phyloP scores from a whole-genome alignment of 164 flowering plant species.

The Annona squamosa region DNA sequence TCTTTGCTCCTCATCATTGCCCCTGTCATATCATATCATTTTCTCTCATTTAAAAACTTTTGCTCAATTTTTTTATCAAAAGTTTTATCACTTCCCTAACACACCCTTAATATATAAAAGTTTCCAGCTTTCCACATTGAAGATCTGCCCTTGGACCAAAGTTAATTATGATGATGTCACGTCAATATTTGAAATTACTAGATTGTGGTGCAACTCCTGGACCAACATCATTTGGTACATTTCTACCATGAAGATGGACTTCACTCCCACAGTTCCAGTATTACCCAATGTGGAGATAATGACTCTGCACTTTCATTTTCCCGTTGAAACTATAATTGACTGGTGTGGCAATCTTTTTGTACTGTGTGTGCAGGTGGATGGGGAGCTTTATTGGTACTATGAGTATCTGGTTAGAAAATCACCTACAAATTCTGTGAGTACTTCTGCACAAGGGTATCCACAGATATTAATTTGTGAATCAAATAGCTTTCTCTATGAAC shows the following conservation, averaged over 20 bases:
- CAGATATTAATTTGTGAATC: no score
- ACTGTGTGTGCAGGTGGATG: constrained; percentile 51
- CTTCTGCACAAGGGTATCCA: not conserved
- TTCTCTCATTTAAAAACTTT: no score
- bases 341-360: not conserved
- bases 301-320: not conserved
- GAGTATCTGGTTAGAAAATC: constrained; percentile 91
- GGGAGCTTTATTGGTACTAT: constrained; percentile 85
- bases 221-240: not conserved
- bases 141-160: no score
- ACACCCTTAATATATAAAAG: no score
- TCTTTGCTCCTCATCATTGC: no score
- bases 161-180: no score
- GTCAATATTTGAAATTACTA: not conserved
- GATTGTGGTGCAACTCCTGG: not conserved
- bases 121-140: no score
- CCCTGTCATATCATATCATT: no score
- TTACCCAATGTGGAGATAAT: not conserved
- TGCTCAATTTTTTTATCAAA: no score
- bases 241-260: not conserved
- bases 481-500: not conserved
- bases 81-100: no score
- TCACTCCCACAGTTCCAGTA: not conserved
- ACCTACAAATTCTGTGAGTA: constrained; percentile 68
- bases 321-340: not conserved